Evolutionary conservation across 2,329 filamentous ascomycete genomes (phyloP).

Genomic region (Geosmithia putterillii): DNA sequence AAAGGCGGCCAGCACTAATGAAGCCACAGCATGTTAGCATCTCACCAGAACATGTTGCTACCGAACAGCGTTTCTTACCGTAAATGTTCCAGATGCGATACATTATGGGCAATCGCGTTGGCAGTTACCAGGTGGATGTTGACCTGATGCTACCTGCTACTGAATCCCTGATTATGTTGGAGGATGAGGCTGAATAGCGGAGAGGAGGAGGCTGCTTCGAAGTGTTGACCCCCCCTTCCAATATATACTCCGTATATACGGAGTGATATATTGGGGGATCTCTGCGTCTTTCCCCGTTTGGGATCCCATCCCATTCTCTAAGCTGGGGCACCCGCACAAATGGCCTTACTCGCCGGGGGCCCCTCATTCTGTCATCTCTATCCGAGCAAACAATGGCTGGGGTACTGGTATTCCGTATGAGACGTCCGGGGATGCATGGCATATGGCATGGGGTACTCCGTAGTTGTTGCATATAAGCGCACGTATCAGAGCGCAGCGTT

Average conservation of each 20-base stretch:
- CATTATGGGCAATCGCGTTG: slow-evolving; percentile 10
- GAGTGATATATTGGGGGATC: background rate
- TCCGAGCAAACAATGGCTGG: background rate
- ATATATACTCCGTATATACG: background rate
- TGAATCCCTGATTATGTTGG: too few species aligned
- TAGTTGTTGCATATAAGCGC: background rate
- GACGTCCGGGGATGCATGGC: background rate
- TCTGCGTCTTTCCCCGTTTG: background rate
- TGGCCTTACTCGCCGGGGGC: background rate
- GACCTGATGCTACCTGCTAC: background rate
- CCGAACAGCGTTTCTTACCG: slow-evolving; percentile 9
- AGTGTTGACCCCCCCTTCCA: background rate
- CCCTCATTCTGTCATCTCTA: background rate
- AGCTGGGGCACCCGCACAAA: background rate
- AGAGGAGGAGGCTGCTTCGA: too few species aligned
- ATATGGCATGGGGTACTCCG: background rate
- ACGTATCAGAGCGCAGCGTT: background rate
- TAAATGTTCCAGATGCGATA: slow-evolving; percentile 24
- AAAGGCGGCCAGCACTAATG: slow-evolving; percentile 20
- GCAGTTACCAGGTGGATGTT: background rate
- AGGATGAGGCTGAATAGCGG: too few species aligned
- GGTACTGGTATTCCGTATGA: background rate
- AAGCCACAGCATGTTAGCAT: background rate
- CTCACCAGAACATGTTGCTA: background rate
- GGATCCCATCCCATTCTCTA: background rate